Evolutionary conservation across 1,139 yeast species (phyloP).

Genomic region (Geotrichum bryndzae): DNA sequence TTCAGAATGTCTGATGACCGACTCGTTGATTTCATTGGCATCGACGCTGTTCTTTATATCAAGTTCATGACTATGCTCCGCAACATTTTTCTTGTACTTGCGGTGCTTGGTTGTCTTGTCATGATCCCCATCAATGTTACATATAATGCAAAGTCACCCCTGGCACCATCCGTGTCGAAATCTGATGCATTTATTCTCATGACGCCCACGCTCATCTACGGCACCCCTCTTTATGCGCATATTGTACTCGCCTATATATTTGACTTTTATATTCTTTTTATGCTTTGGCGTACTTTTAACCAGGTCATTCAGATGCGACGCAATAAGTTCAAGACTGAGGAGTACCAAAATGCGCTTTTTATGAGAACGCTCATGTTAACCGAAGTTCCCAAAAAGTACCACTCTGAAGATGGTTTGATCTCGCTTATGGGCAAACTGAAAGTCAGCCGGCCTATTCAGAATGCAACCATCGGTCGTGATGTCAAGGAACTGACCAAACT

Average conservation of each 20-base stretch:
- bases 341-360: slow-evolving; percentile 30
- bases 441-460: slow-evolving; percentile 25
- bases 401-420: slow-evolving; percentile 30
- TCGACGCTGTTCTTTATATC: slow-evolving; percentile 37
- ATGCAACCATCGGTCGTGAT: slow-evolving; percentile 34
- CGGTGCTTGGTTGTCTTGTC: slow-evolving; percentile 34
- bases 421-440: slow-evolving; percentile 21
- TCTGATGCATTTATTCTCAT: slow-evolving; percentile 35
- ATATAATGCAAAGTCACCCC: slow-evolving; percentile 28
- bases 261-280: slow-evolving; percentile 27
- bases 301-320: slow-evolving; percentile 31
- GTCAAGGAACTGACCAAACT: slow-evolving; percentile 30
- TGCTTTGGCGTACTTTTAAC: slow-evolving; percentile 32
- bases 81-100: slow-evolving; percentile 31
- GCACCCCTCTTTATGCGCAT: slow-evolving; percentile 34
- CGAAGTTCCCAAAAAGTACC: slow-evolving; percentile 31
- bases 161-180: slow-evolving; percentile 24
- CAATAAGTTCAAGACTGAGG: slow-evolving; percentile 25
- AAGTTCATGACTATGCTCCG: slow-evolving; percentile 35
- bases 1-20: slow-evolving; percentile 28
- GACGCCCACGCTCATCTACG: slow-evolving; percentile 36
- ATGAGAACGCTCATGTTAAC: slow-evolving; percentile 35
- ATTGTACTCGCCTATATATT: slow-evolving; percentile 34
- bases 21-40: slow-evolving; percentile 32
- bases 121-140: slow-evolving; percentile 38